Conservation (phyloP, 768 basidiomycete genomes). For the Auricularia sp. region DNA sequence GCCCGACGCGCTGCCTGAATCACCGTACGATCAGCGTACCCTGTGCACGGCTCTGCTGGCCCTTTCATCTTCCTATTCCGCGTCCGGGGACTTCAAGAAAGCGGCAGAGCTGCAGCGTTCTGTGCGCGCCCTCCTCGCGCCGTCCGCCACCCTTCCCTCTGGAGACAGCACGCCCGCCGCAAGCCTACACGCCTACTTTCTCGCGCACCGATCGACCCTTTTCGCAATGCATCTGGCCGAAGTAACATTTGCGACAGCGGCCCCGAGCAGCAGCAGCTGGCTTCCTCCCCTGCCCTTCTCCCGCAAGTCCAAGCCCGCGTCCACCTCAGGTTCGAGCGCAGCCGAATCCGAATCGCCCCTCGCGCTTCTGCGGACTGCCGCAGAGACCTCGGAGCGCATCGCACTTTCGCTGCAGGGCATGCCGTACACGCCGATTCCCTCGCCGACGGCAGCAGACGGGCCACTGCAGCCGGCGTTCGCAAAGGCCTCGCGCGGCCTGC, state of each 20-base stretch:
- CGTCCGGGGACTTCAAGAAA: not conserved
- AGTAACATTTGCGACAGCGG: slow-evolving; percentile 43
- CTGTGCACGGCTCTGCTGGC: not conserved
- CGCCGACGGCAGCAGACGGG: slow-evolving; percentile 29
- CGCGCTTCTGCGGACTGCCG: slow-evolving; percentile 49
- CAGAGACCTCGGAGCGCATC: slow-evolving; percentile 58
- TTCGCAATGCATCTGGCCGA: slow-evolving; percentile 66
- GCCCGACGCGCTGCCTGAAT: not conserved
- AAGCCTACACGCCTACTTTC: slow-evolving; percentile 51
- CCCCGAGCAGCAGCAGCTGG: slow-evolving; percentile 22
- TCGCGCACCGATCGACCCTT: slow-evolving; percentile 67
- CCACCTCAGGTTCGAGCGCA: slow-evolving; percentile 11
- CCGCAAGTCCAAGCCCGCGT: not conserved
- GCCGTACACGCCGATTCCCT: slow-evolving; percentile 23
- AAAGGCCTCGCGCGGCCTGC: slow-evolving; percentile 38
- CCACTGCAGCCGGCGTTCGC: slow-evolving; percentile 36
- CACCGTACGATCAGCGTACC: not conserved
- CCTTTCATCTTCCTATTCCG: not conserved
- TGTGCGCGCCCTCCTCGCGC: not conserved
- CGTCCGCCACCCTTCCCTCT: not conserved
- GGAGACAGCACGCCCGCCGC: slow-evolving; percentile 38
- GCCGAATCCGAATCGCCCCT: slow-evolving; percentile 27
- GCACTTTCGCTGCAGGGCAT: slow-evolving; percentile 42
- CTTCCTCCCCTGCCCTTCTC: slow-evolving; percentile 1
- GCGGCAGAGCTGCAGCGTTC: not conserved